These are phyloP conservation scores for Dactylonectria estremocensis DNA, from an alignment of 2,329 filamentous ascomycete species.

Conservation along the genomic window DNA sequence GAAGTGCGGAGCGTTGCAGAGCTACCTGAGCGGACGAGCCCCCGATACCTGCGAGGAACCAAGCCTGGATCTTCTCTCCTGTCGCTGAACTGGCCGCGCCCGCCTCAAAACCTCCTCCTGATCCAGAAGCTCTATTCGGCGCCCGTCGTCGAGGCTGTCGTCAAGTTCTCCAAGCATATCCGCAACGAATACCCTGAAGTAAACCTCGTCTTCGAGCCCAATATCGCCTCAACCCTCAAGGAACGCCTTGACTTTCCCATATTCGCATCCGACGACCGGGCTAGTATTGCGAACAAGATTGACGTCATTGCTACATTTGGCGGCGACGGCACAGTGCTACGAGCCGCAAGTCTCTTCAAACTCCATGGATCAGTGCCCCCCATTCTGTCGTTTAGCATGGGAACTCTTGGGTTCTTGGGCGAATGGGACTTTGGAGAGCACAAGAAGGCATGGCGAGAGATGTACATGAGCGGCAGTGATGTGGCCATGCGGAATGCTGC, in stretches of 20 bases:
- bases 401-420: constrained; percentile 92
- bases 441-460: constrained; percentile 91
- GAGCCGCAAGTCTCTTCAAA: constrained; percentile 73
- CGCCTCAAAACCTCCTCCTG: constrained; percentile 70
- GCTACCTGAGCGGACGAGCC: constrained; percentile 54
- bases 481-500: constrained; percentile 64
- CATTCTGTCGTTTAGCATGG: constrained; percentile 96
- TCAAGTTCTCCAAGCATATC: constrained; percentile 79
- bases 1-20: constrained; percentile 51
- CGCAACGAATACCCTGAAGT: constrained; percentile 84
- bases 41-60: constrained; percentile 56
- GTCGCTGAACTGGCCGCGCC: constrained; percentile 68
- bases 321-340: constrained; percentile 73
- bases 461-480: constrained; percentile 83
- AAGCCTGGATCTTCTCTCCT: constrained; percentile 68
- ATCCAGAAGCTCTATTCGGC: constrained; percentile 72
- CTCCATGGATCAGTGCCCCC: constrained; percentile 87
- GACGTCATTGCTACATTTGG: constrained; percentile 93
- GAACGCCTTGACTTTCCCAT: constrained; percentile 80
- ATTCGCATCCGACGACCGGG: constrained; percentile 69
- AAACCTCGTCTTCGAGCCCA: constrained; percentile 86
- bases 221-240: constrained; percentile 81
- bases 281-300: constrained; percentile 81
- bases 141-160: constrained; percentile 66
- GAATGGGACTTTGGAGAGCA: constrained; percentile 97